Percentiles rank a stretch among this genome's conserved stretches.
Conservation (phyloP, 1,284 basidiomycete genomes). For the Cryptococcus deneoformans region DNA sequence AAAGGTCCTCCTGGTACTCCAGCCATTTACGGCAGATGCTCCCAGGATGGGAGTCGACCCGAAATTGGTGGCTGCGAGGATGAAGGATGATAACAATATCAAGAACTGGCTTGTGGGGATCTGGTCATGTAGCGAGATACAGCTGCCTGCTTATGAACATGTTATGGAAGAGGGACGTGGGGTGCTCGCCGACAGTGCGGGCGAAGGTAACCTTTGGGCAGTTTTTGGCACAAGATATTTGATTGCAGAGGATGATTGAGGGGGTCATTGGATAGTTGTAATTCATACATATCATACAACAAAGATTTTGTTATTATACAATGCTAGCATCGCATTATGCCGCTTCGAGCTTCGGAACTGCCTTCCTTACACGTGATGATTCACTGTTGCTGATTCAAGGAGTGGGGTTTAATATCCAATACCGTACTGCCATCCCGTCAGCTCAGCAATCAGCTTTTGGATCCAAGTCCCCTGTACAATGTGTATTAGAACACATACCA, state of each 20-base stretch:
- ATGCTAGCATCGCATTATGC: too few species aligned
- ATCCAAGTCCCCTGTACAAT: constrained; percentile 10
- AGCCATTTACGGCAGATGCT: constrained; percentile 24
- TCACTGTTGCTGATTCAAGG: too few species aligned
- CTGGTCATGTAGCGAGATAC: constrained; percentile 23
- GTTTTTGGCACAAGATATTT: constrained; percentile 38
- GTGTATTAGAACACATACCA: constrained; percentile 18
- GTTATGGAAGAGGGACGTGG: not conserved
- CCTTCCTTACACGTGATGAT: too few species aligned
- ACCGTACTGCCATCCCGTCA: not conserved
- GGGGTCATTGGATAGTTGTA: too few species aligned
- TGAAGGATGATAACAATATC: constrained; percentile 1
- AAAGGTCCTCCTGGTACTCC: constrained; percentile 15
- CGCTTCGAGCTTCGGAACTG: too few species aligned
- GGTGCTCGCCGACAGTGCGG: not conserved
- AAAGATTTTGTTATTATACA: too few species aligned
- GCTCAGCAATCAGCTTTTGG: not conserved
- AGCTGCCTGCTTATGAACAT: constrained; percentile 5
- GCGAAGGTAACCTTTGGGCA: constrained; percentile 2
- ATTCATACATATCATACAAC: too few species aligned
- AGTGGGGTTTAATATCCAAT: not conserved
- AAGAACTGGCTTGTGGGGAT: constrained; percentile 26
- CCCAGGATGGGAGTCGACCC: constrained; percentile 29
- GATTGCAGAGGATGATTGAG: constrained; percentile 19
- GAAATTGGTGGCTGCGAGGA: constrained; percentile 11